A percentile compares a stretch with the other conserved stretches of the same genome.
Evolutionary conservation across 805 yeast species (phyloP).

Genomic region (Nakazawaea anatomiae): DNA sequence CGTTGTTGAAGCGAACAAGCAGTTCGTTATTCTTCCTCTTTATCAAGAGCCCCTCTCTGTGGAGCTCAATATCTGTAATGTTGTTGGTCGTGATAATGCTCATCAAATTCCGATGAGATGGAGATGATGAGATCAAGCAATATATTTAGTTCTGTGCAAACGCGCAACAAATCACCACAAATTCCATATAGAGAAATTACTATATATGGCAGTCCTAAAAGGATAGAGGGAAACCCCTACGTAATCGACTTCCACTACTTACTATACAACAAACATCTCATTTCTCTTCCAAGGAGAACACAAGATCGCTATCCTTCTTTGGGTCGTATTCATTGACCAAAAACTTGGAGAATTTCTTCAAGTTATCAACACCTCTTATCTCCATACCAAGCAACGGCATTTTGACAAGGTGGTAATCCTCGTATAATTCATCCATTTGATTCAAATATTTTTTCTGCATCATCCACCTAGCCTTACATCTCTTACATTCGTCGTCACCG

Average conservation of each 20-base stretch:
- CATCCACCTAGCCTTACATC: conserved; percentile 89
- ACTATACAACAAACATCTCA: conserved; percentile 5
- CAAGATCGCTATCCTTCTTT: conserved; percentile 44
- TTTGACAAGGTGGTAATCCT: conserved; percentile 93
- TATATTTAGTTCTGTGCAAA: too few species aligned
- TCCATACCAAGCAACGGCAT: conserved; percentile 94
- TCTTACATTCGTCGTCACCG: conserved; percentile 69
- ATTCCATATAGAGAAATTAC: too few species aligned
- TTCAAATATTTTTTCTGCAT: conserved; percentile 94
- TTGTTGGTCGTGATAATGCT: not conserved
- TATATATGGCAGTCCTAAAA: too few species aligned
- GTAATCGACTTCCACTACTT: too few species aligned
- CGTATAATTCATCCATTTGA: conserved; percentile 93
- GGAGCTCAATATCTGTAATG: not conserved
- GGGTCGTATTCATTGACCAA: conserved; percentile 76
- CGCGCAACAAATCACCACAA: too few species aligned
- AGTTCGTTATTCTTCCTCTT: not conserved
- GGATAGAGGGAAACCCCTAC: too few species aligned
- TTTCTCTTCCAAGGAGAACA: conserved; percentile 49
- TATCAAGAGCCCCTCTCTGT: not conserved
- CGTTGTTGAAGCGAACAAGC: not conserved
- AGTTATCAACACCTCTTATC: conserved; percentile 86
- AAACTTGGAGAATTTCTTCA: conserved; percentile 78
- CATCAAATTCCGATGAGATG: not conserved
- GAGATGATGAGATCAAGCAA: not conserved